phyloP scores from a whole-genome alignment of 352 stramenopile species.

The Elongisporangium undulatum region DNA sequence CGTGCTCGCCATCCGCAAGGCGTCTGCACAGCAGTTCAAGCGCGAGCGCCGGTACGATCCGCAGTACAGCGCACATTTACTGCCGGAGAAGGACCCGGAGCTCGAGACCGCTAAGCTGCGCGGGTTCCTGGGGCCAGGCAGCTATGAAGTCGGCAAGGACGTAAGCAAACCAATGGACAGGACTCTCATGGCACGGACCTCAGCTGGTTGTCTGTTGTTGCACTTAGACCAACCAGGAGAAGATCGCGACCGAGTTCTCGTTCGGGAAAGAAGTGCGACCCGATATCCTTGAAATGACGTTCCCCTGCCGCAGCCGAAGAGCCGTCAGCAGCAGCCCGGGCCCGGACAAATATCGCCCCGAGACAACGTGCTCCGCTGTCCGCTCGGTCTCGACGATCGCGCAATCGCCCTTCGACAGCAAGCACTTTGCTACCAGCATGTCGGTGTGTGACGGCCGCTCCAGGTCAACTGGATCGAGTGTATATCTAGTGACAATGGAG shows the following conservation, averaged over 20 bases:
- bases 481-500: not conserved
- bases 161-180: slow-evolving; percentile 9
- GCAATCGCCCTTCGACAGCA: slow-evolving; percentile 18
- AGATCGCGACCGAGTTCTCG: slow-evolving; percentile 35
- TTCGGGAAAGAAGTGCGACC: slow-evolving; percentile 39
- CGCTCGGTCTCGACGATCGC: slow-evolving; percentile 13
- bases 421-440: slow-evolving; percentile 28
- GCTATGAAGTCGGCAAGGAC: slow-evolving; percentile 49
- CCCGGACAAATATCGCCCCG: slow-evolving; percentile 15
- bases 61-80: slow-evolving; percentile 5
- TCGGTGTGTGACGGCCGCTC: slow-evolving; percentile 8
- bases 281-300: slow-evolving; percentile 36
- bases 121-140: slow-evolving; percentile 41
- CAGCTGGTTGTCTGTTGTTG: not conserved
- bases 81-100: not conserved
- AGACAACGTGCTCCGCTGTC: slow-evolving; percentile 9
- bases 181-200: not conserved
- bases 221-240: slow-evolving; percentile 37
- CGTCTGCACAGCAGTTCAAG: slow-evolving; percentile 1
- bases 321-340: slow-evolving; percentile 15
- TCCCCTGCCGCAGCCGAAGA: slow-evolving; percentile 3
- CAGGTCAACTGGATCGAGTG: not conserved
- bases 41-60: not conserved
- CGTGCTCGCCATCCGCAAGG: slow-evolving; percentile 16
- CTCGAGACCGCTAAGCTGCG: slow-evolving; percentile 15